Conservation (phyloP, 164 flowering plant genomes). For the Piper betle region DNA sequence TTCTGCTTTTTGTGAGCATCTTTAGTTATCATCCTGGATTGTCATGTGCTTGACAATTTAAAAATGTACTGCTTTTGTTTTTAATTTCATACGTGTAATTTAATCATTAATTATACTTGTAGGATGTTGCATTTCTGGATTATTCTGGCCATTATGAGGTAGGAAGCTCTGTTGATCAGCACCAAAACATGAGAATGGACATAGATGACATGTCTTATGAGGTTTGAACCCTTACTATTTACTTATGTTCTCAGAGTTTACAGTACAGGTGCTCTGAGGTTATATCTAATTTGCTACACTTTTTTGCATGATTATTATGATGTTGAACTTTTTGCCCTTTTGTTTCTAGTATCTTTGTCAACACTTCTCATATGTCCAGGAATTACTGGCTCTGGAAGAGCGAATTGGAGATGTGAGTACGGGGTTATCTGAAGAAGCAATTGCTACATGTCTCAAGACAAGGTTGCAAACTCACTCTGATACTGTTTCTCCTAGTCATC, state of each 20-base stretch:
- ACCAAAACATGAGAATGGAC: constrained; percentile 83
- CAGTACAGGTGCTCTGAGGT: too few relatives aligned
- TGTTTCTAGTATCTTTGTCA: too few relatives aligned
- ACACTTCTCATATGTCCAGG: constrained; percentile 26
- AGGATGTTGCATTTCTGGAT: constrained; percentile 67
- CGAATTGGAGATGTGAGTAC: constrained; percentile 64
- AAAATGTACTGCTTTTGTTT: too few relatives aligned
- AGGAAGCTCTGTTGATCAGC: constrained; percentile 38
- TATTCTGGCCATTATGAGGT: constrained; percentile 38
- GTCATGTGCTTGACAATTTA: too few relatives aligned
- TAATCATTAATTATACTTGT: constrained; percentile 6
- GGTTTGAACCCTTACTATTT: constrained; percentile 21
- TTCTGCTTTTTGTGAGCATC: neutral
- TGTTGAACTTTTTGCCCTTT: too few relatives aligned
- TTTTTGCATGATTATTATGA: too few relatives aligned
- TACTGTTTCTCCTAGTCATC: constrained; percentile 20
- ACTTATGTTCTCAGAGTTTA: neutral
- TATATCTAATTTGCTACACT: too few relatives aligned
- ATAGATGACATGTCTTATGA: constrained; percentile 95
- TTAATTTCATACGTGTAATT: neutral
- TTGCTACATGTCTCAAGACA: constrained; percentile 36
- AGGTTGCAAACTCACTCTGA: constrained; percentile 22
- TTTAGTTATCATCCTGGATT: too few relatives aligned
- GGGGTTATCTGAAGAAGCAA: constrained; percentile 54
- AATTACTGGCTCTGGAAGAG: constrained; percentile 77